Conservation (phyloP, 2,329 filamentous ascomycete genomes). For the Cladophialophora carrionii region DNA sequence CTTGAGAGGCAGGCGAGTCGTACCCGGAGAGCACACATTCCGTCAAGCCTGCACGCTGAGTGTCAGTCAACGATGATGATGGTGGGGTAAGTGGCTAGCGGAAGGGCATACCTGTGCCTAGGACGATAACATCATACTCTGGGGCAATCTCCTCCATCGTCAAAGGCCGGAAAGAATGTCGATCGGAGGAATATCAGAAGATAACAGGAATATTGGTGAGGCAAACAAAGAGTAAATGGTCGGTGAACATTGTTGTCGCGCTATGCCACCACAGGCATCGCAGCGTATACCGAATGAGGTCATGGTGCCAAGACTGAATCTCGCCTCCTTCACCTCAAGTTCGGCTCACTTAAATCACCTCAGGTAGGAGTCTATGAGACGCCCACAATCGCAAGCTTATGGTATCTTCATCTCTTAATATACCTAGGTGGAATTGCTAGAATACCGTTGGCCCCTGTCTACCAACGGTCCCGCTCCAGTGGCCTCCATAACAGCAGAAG, state of each 20-base stretch:
- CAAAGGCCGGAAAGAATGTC: constrained; percentile 33
- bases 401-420: not conserved
- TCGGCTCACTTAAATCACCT: not conserved
- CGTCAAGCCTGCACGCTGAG: constrained; percentile 71
- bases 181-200: constrained; percentile 4
- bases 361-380: not conserved
- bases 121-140: constrained; percentile 98
- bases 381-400: not conserved
- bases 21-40: constrained; percentile 99
- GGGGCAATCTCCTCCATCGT: constrained; percentile 97
- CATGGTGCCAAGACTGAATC: constrained; percentile 15
- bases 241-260: constrained; percentile 28
- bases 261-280: constrained; percentile 13
- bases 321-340: not conserved
- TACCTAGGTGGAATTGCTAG: not conserved
- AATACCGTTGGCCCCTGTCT: no score
- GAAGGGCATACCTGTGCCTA: constrained; percentile 79
- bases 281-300: constrained; percentile 25
- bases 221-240: constrained; percentile 17
- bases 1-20: constrained; percentile 36
- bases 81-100: constrained; percentile 41
- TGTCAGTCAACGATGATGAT: constrained; percentile 40
- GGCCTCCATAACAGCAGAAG: no score
- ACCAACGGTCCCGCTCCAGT: no score
- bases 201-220: constrained; percentile 10